Conservation (phyloP, 164 flowering plant species). For the Liquidambar formosana region DNA sequence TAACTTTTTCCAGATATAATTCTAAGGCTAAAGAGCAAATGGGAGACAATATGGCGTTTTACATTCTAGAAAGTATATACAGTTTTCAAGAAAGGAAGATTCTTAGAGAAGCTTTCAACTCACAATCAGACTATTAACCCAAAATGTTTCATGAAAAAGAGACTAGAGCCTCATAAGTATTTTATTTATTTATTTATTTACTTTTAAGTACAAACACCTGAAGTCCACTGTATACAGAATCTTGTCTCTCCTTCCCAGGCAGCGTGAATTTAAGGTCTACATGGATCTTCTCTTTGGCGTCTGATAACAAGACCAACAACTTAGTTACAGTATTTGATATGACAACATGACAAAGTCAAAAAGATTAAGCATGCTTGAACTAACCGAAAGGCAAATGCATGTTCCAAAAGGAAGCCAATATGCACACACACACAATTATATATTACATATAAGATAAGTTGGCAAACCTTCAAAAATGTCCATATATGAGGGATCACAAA, state of each 20-base stretch:
- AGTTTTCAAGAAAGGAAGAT: too few relatives aligned
- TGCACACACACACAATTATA: not conserved
- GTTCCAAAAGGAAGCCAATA: not conserved
- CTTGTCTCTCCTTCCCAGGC: slow-evolving; percentile 99
- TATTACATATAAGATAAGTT: not conserved
- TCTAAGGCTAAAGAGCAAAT: too few relatives aligned
- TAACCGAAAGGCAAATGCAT: not conserved
- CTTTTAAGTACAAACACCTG: slow-evolving; percentile 65
- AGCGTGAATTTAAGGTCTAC: slow-evolving; percentile 80
- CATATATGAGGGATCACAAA: slow-evolving; percentile 93
- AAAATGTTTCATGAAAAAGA: too few relatives aligned
- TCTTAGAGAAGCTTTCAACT: too few relatives aligned
- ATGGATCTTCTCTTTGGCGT: slow-evolving; percentile 44
- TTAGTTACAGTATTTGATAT: not conserved
- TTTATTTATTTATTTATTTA: too few relatives aligned
- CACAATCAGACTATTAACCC: too few relatives aligned
- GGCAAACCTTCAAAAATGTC: slow-evolving; percentile 87
- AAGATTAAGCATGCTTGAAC: not conserved
- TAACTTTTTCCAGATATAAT: too few relatives aligned
- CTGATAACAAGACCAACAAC: slow-evolving; percentile 37
- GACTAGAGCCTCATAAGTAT: too few relatives aligned
- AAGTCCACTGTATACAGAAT: slow-evolving; percentile 93
- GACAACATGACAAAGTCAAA: not conserved
- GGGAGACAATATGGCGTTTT: too few relatives aligned
- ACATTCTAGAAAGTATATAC: too few relatives aligned